Evolutionary conservation across 257 asterid genomes (phyloP).

Genomic region (Verbascum thapsus): DNA sequence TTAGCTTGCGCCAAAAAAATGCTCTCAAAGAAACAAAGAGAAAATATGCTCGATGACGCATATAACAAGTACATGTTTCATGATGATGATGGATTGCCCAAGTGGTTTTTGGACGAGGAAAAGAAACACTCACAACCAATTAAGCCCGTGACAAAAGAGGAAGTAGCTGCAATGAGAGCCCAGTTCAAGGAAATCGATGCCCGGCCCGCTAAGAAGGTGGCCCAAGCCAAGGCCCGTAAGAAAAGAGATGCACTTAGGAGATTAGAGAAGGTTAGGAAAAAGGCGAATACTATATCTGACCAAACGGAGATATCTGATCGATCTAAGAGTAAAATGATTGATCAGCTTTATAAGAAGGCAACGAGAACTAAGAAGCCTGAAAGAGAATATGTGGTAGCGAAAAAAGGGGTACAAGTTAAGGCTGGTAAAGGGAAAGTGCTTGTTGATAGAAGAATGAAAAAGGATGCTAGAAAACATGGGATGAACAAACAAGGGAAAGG

Average conservation of each 20-base stretch:
- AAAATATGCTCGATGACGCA: slow-evolving; percentile 81
- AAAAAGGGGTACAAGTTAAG: slow-evolving; percentile 91
- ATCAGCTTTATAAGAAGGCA: slow-evolving; percentile 76
- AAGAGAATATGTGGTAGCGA: slow-evolving; percentile 87
- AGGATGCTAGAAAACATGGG: slow-evolving; percentile 65
- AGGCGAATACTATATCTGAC: slow-evolving; percentile 86
- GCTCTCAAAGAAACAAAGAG: slow-evolving; percentile 83
- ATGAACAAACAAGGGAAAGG: slow-evolving; percentile 58
- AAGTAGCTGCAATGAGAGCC: slow-evolving; percentile 73
- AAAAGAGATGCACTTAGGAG: slow-evolving; percentile 62
- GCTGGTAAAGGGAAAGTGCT: slow-evolving; percentile 83
- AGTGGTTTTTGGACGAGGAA: slow-evolving; percentile 88
- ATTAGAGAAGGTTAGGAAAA: slow-evolving; percentile 78
- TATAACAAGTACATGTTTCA: slow-evolving; percentile 87
- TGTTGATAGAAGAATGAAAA: slow-evolving; percentile 89
- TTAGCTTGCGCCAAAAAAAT: slow-evolving; percentile 81
- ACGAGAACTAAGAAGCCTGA: slow-evolving; percentile 48
- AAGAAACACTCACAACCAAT: slow-evolving; percentile 65
- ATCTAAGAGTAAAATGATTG: slow-evolving; percentile 84
- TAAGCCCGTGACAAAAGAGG: slow-evolving; percentile 86
- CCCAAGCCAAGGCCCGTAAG: slow-evolving; percentile 89
- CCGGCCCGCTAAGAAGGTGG: slow-evolving; percentile 96
- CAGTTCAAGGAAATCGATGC: slow-evolving; percentile 86
- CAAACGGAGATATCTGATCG: slow-evolving; percentile 76
- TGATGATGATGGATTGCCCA: slow-evolving; percentile 79